A percentile compares a stretch with the other conserved stretches of the same genome.
phyloP scores from a whole-genome alignment of 1,284 basidiomycete genomes.

The Pascua sp. region DNA sequence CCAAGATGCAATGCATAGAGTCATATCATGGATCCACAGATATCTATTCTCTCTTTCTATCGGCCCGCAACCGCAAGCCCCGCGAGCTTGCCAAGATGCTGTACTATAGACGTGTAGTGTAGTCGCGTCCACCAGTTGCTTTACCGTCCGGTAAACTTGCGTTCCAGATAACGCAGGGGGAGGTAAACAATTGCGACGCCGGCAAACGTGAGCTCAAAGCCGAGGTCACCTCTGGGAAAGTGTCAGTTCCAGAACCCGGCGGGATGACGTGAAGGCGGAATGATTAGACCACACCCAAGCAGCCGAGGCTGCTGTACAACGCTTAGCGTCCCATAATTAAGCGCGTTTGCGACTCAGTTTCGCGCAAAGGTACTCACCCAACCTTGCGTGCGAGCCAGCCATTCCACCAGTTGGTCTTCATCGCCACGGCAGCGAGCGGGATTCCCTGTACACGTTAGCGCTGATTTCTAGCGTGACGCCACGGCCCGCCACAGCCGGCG shows the following conservation, averaged over 20 bases:
- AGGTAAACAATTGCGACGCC: conserved; percentile 30
- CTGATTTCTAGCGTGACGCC: too few species aligned
- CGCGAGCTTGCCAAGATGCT: too few species aligned
- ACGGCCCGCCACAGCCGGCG: too few species aligned
- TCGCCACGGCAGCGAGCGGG: conserved; percentile 41
- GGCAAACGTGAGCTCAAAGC: conserved; percentile 28
- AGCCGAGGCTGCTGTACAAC: not conserved
- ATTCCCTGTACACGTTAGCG: conserved; percentile 30
- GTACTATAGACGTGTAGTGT: too few species aligned
- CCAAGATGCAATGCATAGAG: too few species aligned
- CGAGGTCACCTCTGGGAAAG: conserved; percentile 34
- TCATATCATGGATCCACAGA: too few species aligned
- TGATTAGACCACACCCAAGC: not conserved
- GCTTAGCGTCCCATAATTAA: not conserved
- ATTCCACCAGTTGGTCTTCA: conserved; percentile 49
- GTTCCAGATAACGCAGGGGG: conserved; percentile 40
- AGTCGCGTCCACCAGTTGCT: not conserved
- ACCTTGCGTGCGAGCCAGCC: conserved; percentile 47
- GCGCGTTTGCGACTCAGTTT: not conserved
- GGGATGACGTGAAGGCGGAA: not conserved
- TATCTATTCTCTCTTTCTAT: too few species aligned
- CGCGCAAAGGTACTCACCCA: conserved; percentile 26
- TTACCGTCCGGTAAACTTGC: conserved; percentile 39
- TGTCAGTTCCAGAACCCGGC: not conserved
- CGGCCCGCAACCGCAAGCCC: too few species aligned